phyloP scores from a whole-genome alignment of 805 yeast species.

The Komagataella ulmi region DNA sequence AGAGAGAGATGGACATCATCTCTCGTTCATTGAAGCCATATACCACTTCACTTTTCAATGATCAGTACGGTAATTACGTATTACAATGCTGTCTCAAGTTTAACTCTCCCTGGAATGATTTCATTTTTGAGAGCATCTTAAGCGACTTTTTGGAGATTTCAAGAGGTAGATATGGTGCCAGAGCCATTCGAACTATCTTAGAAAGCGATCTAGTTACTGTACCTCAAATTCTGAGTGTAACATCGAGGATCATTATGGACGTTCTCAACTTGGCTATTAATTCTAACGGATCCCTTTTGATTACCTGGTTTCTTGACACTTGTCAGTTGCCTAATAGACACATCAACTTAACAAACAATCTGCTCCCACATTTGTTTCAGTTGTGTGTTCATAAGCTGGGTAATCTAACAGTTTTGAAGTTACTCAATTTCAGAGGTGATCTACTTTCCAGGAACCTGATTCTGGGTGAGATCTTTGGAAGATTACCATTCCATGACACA shows the following conservation, averaged over 20 bases:
- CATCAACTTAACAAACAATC: constrained; percentile 44
- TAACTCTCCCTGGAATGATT: constrained; percentile 80
- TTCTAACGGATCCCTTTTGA: constrained; percentile 75
- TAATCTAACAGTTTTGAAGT: constrained; percentile 66
- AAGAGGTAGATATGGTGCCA: constrained; percentile 85
- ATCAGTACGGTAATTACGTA: constrained; percentile 94
- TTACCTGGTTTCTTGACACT: constrained; percentile 93
- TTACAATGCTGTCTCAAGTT: constrained; percentile 89
- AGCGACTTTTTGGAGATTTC: constrained; percentile 71
- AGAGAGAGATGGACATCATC: constrained; percentile 50
- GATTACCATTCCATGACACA: constrained; percentile 11
- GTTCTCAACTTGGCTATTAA: constrained; percentile 71
- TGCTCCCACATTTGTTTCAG: constrained; percentile 46
- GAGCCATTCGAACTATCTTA: constrained; percentile 87
- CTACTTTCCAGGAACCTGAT: constrained; percentile 45
- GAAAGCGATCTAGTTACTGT: constrained; percentile 60
- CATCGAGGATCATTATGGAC: constrained; percentile 66
- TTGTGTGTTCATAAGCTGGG: constrained; percentile 78
- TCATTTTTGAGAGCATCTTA: constrained; percentile 73
- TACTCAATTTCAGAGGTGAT: constrained; percentile 59
- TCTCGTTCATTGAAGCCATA: constrained; percentile 64
- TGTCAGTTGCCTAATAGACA: constrained; percentile 55
- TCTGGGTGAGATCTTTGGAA: constrained; percentile 54
- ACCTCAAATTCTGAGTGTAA: constrained; percentile 60
- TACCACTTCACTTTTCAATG: constrained; percentile 76